Evolutionary conservation across 768 basidiomycete genomes (phyloP).

Genomic region (Boletus patriciae): DNA sequence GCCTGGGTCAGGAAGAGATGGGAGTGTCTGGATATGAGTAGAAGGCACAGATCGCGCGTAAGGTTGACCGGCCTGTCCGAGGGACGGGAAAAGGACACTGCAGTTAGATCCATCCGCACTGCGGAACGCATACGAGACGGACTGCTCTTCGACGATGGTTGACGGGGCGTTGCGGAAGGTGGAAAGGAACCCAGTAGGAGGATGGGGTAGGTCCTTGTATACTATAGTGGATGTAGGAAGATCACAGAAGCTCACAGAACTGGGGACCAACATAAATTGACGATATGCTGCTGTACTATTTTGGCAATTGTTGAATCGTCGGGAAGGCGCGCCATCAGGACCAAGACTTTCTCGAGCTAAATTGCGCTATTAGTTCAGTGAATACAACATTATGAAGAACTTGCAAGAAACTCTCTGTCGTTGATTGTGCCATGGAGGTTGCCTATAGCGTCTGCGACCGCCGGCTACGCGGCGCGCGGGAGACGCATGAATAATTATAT

Average conservation of each 20-base stretch:
- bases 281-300: constrained; percentile 49
- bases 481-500: background rate
- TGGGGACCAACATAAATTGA: constrained; percentile 55
- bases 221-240: constrained; percentile 39
- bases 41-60: constrained; percentile 69
- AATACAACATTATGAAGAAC: constrained; percentile 18
- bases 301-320: constrained; percentile 29
- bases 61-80: constrained; percentile 61
- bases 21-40: constrained; percentile 39
- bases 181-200: constrained; percentile 55
- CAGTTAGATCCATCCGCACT: constrained; percentile 62
- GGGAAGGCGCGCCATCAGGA: constrained; percentile 56
- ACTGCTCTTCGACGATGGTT: background rate
- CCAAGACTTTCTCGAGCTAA: constrained; percentile 64
- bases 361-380: constrained; percentile 6
- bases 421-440: constrained; percentile 46
- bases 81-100: constrained; percentile 50
- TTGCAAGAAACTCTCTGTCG: constrained; percentile 61
- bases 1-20: constrained; percentile 61
- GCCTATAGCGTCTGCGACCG: constrained; percentile 47
- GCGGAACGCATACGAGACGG: constrained; percentile 52
- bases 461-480: constrained; percentile 37
- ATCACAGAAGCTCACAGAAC: background rate
- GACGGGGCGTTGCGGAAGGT: constrained; percentile 10
- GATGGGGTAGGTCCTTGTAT: constrained; percentile 80